These are phyloP conservation scores for Hibiscus trionum DNA, from an alignment of 345 rosid species.

Conservation along the genomic window DNA sequence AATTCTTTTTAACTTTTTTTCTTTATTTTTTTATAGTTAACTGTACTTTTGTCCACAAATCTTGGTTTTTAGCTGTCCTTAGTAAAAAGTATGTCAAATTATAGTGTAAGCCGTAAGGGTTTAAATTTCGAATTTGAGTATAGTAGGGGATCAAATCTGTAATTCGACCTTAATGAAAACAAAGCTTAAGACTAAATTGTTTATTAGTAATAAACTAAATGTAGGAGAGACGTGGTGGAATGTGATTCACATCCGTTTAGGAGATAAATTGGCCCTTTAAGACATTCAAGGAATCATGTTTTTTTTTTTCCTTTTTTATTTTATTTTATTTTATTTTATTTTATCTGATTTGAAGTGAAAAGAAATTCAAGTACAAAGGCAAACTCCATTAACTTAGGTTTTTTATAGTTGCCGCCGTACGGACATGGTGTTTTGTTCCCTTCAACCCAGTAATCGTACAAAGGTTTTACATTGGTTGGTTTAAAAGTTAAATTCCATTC, in stretches of 20 bases:
- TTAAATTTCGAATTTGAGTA: background rate
- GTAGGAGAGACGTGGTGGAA: slow-evolving; percentile 36
- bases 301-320: no score
- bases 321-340: no score
- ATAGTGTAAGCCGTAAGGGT: background rate
- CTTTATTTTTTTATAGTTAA: no score
- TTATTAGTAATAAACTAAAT: background rate
- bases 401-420: slow-evolving; percentile 17
- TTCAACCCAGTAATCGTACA: slow-evolving; percentile 26
- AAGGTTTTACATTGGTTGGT: background rate
- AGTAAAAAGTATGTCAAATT: background rate
- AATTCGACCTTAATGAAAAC: background rate
- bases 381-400: background rate
- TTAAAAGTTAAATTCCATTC: background rate
- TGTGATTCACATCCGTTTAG: slow-evolving; percentile 12
- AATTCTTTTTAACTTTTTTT: no score
- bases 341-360: background rate
- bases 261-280: background rate
- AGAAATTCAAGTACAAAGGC: background rate
- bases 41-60: no score
- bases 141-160: background rate
- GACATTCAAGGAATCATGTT: background rate
- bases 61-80: no score
- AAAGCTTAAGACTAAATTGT: background rate
- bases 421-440: slow-evolving; percentile 14